These are phyloP conservation scores for Afroboletus lepidellus DNA, from an alignment of 1,284 basidiomycete genomes.

Conservation along the genomic window DNA sequence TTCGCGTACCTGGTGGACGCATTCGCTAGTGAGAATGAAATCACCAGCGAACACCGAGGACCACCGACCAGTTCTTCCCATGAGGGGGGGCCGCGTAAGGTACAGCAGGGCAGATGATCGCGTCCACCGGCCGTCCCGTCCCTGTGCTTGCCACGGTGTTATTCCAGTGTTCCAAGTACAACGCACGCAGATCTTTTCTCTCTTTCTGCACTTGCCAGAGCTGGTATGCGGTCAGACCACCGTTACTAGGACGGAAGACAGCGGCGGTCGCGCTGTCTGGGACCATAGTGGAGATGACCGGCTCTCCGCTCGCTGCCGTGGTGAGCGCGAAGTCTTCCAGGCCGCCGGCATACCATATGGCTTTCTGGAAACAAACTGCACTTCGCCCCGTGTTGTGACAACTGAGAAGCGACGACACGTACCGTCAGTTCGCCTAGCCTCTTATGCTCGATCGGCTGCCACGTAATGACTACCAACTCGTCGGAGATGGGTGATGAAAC, in stretches of 20 bases:
- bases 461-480: constrained; percentile 34
- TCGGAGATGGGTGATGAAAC: neutral
- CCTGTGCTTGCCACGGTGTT: constrained; percentile 46
- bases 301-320: constrained; percentile 46
- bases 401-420: constrained; percentile 18
- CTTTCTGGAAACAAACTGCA: constrained; percentile 26
- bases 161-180: constrained; percentile 59
- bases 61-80: constrained; percentile 46
- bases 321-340: constrained; percentile 44
- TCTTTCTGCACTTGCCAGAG: constrained; percentile 57
- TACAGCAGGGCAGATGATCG: constrained; percentile 57
- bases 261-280: constrained; percentile 27
- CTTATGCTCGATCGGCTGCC: constrained; percentile 43
- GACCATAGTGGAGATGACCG: constrained; percentile 49
- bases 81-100: constrained; percentile 56
- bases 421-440: constrained; percentile 38
- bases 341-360: constrained; percentile 44
- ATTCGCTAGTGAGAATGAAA: neutral
- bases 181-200: constrained; percentile 44
- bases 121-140: constrained; percentile 64
- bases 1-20: constrained; percentile 36
- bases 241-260: constrained; percentile 18
- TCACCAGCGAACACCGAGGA: neutral
- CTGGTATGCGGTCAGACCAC: constrained; percentile 43
- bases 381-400: neutral